A percentile compares a stretch with the other conserved stretches of the same genome.
Conservation (phyloP, 2,329 filamentous ascomycete genomes). For the Exophiala spinifera region DNA sequence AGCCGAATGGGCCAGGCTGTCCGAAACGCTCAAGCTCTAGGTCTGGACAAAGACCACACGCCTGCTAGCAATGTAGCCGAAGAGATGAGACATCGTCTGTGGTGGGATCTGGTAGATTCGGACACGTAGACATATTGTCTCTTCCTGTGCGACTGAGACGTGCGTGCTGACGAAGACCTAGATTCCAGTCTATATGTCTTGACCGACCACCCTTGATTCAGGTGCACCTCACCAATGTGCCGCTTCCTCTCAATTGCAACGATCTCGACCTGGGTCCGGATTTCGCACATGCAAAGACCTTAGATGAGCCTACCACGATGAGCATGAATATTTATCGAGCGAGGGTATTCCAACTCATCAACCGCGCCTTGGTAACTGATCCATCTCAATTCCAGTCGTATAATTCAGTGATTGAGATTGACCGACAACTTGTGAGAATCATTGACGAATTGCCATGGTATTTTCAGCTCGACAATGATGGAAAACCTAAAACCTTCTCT, state of each 20-base stretch:
- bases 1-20: slow-evolving; percentile 30
- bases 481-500: slow-evolving; percentile 14
- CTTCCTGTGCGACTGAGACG: background rate
- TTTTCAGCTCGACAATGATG: slow-evolving; percentile 23
- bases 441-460: slow-evolving; percentile 30
- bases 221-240: slow-evolving; percentile 26
- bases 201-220: slow-evolving; percentile 31
- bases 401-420: slow-evolving; percentile 27
- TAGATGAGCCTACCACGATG: slow-evolving; percentile 28
- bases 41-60: slow-evolving; percentile 27
- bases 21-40: slow-evolving; percentile 30
- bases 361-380: slow-evolving; percentile 25
- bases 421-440: slow-evolving; percentile 27
- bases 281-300: slow-evolving; percentile 17
- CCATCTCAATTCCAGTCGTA: slow-evolving; percentile 25
- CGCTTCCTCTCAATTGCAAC: slow-evolving; percentile 30
- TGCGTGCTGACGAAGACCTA: slow-evolving; percentile 6
- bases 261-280: slow-evolving; percentile 29
- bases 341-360: slow-evolving; percentile 26
- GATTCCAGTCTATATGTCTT: slow-evolving; percentile 32
- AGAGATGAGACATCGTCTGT: slow-evolving; percentile 29
- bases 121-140: slow-evolving; percentile 25
- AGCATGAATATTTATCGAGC: slow-evolving; percentile 28
- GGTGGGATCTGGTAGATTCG: slow-evolving; percentile 30
- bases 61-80: slow-evolving; percentile 26